These are phyloP conservation scores for Dactylella cylindrospora DNA, from an alignment of 2,329 filamentous ascomycete genomes.

Conservation along the genomic window DNA sequence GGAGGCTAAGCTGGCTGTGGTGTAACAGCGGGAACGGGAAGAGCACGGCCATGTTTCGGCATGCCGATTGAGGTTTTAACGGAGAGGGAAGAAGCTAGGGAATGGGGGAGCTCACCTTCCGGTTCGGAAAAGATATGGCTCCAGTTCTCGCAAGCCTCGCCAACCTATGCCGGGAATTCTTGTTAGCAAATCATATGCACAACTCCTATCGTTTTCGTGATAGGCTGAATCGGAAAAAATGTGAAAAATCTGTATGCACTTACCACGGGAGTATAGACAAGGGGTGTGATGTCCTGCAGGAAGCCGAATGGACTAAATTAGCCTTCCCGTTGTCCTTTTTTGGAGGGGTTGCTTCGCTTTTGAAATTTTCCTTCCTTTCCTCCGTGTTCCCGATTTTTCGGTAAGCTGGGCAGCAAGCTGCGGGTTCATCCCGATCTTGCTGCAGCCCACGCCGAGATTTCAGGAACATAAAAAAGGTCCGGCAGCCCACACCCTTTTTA, in stretches of 20 bases:
- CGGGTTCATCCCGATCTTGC: slow-evolving; percentile 44
- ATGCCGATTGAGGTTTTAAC: too few relatives aligned
- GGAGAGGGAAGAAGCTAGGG: slow-evolving; percentile 49
- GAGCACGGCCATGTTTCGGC: slow-evolving; percentile 11
- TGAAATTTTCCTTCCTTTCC: too few relatives aligned
- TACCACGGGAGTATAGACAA: slow-evolving; percentile 81
- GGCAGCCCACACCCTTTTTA: slow-evolving; percentile 21
- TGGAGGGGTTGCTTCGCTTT: too few relatives aligned
- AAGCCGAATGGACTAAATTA: slow-evolving; percentile 40
- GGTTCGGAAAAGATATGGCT: slow-evolving; percentile 93
- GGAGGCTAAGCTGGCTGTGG: too few relatives aligned
- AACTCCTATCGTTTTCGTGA: too few relatives aligned
- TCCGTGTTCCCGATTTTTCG: slow-evolving; percentile 40
- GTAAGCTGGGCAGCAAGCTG: slow-evolving; percentile 37
- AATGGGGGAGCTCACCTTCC: slow-evolving; percentile 61
- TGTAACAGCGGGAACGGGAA: slow-evolving; percentile 17
- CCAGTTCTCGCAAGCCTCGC: slow-evolving; percentile 94
- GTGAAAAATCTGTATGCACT: too few relatives aligned
- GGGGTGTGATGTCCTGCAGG: slow-evolving; percentile 70
- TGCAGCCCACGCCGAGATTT: slow-evolving; percentile 41
- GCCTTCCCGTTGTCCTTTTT: slow-evolving; percentile 44
- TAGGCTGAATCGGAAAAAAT: slow-evolving; percentile 43
- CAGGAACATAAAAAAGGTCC: slow-evolving; percentile 42
- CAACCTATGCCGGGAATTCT: slow-evolving; percentile 56
- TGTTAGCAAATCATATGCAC: slow-evolving; percentile 25